Evolutionary conservation across 2,329 filamentous ascomycete species (phyloP), one percentile per base, ranked within the genome.

Genomic region (Ascomycota sp.): DNA sequence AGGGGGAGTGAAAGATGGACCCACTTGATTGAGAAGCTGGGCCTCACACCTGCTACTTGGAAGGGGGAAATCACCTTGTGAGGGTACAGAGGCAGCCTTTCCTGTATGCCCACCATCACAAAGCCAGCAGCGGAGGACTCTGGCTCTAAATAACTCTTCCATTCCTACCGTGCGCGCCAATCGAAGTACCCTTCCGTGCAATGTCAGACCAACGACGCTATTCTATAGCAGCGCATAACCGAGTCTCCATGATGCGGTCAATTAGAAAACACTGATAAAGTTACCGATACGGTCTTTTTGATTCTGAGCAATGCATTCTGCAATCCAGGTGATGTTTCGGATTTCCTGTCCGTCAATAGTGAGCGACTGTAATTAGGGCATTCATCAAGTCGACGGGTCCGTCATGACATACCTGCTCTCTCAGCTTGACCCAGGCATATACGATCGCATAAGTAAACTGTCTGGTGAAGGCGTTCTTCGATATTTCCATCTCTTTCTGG

Each of bases 211-310:
- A 28, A 30, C 33, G 27, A 21, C 13, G 33, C 28, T 34, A 30
- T 8, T 34, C 33, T 34, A 34, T 9, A 21, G 16, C 16, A 21
- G 16, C 16, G 16, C 16, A 5, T 21, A 31, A 31, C n/a, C n/a
- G 29, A 30, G 27, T 10, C 21, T 12, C 13, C 3, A 7, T 21
- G 6, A 29, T 6, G 30, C 27, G 21, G 27, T 35, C 31, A 41
- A 45, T 68, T 58, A 92, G 59, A 98, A 92, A 40, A 95, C 89
- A 58, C 83, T 92, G 55, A 98, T 98, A 58, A 92, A 98, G 60
- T 95, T 98, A 46, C 81, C 79, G 53, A 98, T 95, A 52, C 89
- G 73, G 57, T 98, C 89, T 64, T 98, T 98, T 59, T 98, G 89
- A 63, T 92, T 93, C 60, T 98, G 89, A 36, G 89, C 89, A 68